Base-by-base conservation (phyloP, 228 moss, liverwort and hornwort genomes). In the Sphagnum magellanicum region DNA sequence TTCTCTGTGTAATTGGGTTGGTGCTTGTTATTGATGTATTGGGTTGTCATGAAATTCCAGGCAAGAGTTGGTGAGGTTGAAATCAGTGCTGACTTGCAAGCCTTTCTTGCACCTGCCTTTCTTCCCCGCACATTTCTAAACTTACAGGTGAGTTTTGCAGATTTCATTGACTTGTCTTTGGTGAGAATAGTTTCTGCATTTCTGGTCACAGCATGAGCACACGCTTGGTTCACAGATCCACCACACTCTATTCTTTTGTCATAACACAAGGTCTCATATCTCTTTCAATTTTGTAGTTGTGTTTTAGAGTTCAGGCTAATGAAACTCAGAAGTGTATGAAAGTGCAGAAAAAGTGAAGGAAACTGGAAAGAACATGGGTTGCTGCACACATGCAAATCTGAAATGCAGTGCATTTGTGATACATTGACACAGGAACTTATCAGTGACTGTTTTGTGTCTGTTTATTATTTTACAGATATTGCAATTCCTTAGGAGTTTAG, bases 61-160 rank as follows among this genome's bases (percentile, higher is more conserved):
- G 95, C 84, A 47, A 86, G 92, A 74, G 76, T 95, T 73, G 74
- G 82, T 68, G 87, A 92, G 60, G 57, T 96, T 63, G 79, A 79
- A 68, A 92, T 91, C 61, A 96, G 95, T 80, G 80, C 84, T 50
- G 88, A 79, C 66, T 65, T 92, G 15, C 86, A 96, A 66, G 73
- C 79, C 14, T 63, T 91, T 8, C 73, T 92, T 62, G 75, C 95
- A 59, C 92, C 92, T 51, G 92, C 92, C 68, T 0, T 91, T 71
- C 68, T 96, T 10, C 92, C 95, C 49, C 90, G 95, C 47, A 87
- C 92, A 10, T 87, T 89, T 70, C 74, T 92, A 74, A 87, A 78
- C 64, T 76, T 95, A 64, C 78, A 87, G 92, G 95, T 82, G 51
- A 49, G 64, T 74, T 81, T 51, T 11, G 11, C 55, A 8, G 55